Evolutionary conservation across 2,329 filamentous ascomycete species (phyloP), one percentile per base, ranked within the genome.

Genomic region (Venturia effusa): DNA sequence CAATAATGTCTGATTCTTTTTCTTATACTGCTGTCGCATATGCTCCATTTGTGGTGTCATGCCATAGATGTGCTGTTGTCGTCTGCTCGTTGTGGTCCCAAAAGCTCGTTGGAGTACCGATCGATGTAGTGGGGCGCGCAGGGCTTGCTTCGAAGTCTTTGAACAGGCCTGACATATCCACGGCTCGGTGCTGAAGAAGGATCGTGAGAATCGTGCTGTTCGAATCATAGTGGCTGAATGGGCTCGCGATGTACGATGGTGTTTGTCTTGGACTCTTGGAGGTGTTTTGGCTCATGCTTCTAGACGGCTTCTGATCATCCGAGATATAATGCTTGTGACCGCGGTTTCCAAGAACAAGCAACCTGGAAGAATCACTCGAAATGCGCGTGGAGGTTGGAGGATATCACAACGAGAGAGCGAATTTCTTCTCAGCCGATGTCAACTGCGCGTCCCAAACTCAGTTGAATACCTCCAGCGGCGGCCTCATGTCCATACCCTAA

Each of bases 1-100:
- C 82, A 86, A 79, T 10, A 83, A 86, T 10, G 88, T 88, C 67
- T 79, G 78, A 70, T 92, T 92, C 78, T 85, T 88, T 69, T 79
- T 76, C 67, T 81, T 83, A 69, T 89, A 90, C 24, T 85, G 80
- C 61, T 81, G 83, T 34, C 82, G 81, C 73, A 89, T 76, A 68
- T 84, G 79, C 54, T 86, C 84, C 84, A 90, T 89, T 51, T 77
- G 83, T 81, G 19, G 77, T 74, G 27, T 68, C 69, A 69, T 72
- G 68, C 64, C 76, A 73, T 55, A 57, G 27, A 57, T 34, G 7
- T 34, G 51, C 30, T 57, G 27, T 15, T 67, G 68, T 30, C 66
- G 65, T 51, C 71, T 67, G 39, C 68, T 69, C 4, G 71, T 70
- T 15, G 71, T 72, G 40, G 73, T 74, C 51, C 75, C 57, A 68